Evolutionary conservation across 2,329 filamentous ascomycete species (phyloP).

Genomic region (Xylariaceae sp.): DNA sequence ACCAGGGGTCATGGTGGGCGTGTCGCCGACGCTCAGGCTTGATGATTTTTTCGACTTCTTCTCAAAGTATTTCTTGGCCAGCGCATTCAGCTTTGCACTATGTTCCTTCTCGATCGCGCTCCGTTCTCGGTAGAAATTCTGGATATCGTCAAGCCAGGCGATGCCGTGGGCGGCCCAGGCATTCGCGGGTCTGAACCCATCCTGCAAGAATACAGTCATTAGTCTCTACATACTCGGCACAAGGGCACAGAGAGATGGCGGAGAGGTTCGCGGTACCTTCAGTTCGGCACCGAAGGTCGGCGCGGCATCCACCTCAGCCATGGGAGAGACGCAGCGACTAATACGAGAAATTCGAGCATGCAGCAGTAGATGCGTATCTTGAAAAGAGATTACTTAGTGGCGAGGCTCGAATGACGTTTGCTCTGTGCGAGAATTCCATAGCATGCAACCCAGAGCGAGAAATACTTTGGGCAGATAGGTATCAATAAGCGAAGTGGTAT

Average conservation of each 20-base stretch:
- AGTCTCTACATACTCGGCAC: neutral
- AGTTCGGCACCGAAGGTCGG: conserved; percentile 89
- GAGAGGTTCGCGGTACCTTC: conserved; percentile 73
- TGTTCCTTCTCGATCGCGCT: conserved; percentile 96
- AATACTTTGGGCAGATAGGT: no score
- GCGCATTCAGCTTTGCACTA: conserved; percentile 71
- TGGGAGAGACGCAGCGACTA: conserved; percentile 30
- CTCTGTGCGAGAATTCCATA: no score
- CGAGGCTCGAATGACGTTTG: no score
- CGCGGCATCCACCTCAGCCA: conserved; percentile 76
- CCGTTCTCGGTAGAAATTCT: conserved; percentile 94
- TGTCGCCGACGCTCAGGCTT: conserved; percentile 86
- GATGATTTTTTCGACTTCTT: conserved; percentile 90
- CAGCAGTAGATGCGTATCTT: no score
- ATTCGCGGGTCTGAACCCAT: conserved; percentile 94
- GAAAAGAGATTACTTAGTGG: no score
- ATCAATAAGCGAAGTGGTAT: no score
- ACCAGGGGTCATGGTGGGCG: conserved; percentile 84
- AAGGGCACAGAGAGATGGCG: conserved; percentile 8
- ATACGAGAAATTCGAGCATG: no score
- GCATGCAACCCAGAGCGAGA: no score
- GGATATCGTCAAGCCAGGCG: conserved; percentile 90
- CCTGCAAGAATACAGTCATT: conserved; percentile 41
- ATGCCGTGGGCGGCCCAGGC: conserved; percentile 87
- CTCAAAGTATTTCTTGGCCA: conserved; percentile 96